Evolutionary conservation across 768 basidiomycete genomes (phyloP), one percentile per base, ranked within the genome.

Genomic region (Glaciozyma antarctica): DNA sequence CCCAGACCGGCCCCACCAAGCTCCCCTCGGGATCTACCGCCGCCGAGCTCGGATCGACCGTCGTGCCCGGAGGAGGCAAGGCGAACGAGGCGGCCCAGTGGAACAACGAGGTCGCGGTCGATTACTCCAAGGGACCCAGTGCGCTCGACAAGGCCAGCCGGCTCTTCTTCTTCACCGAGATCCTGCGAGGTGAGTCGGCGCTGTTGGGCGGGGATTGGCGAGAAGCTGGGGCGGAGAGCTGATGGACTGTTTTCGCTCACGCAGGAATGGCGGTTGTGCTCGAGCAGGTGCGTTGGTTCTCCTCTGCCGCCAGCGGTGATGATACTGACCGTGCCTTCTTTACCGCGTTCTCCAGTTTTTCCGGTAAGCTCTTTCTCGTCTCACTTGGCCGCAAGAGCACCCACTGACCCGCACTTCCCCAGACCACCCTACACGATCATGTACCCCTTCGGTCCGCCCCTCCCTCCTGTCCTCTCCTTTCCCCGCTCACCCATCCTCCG

Each of bases 161-260:
- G 76, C 76, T 95, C 57, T 98, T 98, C 83, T 98, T 99, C 84
- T 91, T 99, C 77, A 97, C 94, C 64, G 95, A 99, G 79, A 95
- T 99, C 73, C 79, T 94, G 75, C 81, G 94, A 82, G 94, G 94
- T 91, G 73, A 63, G 85, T 78, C 15, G 13, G n/a, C 15, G 21
- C 16, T 5, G 3, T 26, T 22, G 22, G 24, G 24, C 45, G 53
- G 21, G 30, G 24, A 75, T 54, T 68, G 70, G 58, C n/a, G 44
- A 56, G 49, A 38, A 43, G 8, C 34, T 48, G 58, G 24, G 51
- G 17, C 30, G 24, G 53, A 30, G 28, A 6, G 53, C 26, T 54
- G 16, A 54, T 19, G 17, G 24, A 5, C 22, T 28, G n/a, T 19
- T 48, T 24, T 26, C n/a, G 21, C 49, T 54, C 32, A 41, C 17